Evolutionary conservation across 139 green algal species (phyloP), one percentile per base, ranked within the genome.

Genomic region (Mesotaenium endlicherianum): DNA sequence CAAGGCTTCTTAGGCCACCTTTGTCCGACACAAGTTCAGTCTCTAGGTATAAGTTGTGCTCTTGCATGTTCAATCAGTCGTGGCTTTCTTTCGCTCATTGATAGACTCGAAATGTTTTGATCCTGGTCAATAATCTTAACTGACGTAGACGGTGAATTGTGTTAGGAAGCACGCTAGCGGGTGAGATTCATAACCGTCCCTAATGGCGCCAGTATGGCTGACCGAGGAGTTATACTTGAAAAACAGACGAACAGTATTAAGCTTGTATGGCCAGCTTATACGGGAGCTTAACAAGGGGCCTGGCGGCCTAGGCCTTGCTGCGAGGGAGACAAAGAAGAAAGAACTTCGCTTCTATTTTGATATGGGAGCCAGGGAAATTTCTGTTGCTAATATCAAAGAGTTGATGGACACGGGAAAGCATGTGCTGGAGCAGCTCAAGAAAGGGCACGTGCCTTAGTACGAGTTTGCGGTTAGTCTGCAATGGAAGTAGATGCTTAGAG

Each of bases 291-390:
- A 78, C 31, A 30, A 31, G 41, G 36, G 36, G 5, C n/a, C 26
- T 5, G 34, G 3, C 4, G 70, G 70, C 16, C 70, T 78, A 5
- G 70, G 70, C 17, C 31, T 78, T 45, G 34, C 36, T 50, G 70
- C 70, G 5, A 3, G 70, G 47, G 70, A 78, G 26, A 57, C 70
- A 6, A 45, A 50, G 5, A 78, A 78, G 31, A 78, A 78, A 45
- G 70, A 78, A 6, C 41, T 39, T 3, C 44, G 70, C n/a, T n/a
- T 45, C 34, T 78, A 47, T 45, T 78, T 78, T 50, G 36, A 57
- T n/a, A 3, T 60, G 41, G 70, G 70, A 45, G 34, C 34, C 41
- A 3, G 36, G 17, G 20, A 78, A 60, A 4, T 8, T 45, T 78
- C 31, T 50, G 70, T 78, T 31, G 31, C 39, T 50, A 78, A 78